These are phyloP conservation scores for Cutaneotrichosporon sp. DNA, from an alignment of 1,284 basidiomycete genomes.

Conservation along the genomic window DNA sequence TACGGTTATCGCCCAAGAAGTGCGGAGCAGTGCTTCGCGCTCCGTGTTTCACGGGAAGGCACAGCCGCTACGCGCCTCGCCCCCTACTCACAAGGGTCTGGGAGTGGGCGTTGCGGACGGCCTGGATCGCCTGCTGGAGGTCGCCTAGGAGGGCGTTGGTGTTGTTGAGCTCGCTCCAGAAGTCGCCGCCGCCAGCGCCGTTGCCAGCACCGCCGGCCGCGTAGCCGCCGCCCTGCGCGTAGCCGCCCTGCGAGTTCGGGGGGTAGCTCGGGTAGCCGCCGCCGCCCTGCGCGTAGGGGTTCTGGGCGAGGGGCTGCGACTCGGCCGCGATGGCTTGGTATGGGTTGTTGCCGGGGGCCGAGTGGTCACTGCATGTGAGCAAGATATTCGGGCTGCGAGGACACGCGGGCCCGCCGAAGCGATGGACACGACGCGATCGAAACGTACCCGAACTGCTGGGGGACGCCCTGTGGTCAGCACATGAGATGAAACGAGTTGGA, in stretches of 20 bases:
- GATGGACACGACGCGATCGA: not conserved
- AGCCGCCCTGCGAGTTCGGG: not conserved
- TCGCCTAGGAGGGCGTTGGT: conserved; percentile 41
- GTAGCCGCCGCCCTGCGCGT: conserved; percentile 31
- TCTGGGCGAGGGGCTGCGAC: conserved; percentile 14
- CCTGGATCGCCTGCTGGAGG: conserved; percentile 51
- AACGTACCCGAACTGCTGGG: conserved; percentile 19
- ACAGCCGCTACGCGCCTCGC: not conserved
- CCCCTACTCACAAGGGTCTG: conserved; percentile 2
- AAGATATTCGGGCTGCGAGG: not conserved
- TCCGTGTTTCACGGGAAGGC: not conserved
- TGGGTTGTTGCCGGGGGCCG: conserved; percentile 10
- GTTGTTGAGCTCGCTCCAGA: conserved; percentile 46
- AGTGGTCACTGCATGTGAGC: conserved; percentile 14
- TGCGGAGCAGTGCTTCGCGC: not conserved
- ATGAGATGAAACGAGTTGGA: not conserved
- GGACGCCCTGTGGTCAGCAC: not conserved
- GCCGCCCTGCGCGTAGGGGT: conserved; percentile 44
- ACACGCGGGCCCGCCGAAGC: not conserved
- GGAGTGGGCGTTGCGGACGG: conserved; percentile 45
- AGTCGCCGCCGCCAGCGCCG: conserved; percentile 34
- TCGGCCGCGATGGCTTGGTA: conserved; percentile 14
- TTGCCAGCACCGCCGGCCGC: conserved; percentile 30
- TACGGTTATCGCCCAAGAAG: not conserved
- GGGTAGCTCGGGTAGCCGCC: conserved; percentile 22